Conservation (phyloP, 2,329 filamentous ascomycete species). For the Mycosphaerelloides madeirae region DNA sequence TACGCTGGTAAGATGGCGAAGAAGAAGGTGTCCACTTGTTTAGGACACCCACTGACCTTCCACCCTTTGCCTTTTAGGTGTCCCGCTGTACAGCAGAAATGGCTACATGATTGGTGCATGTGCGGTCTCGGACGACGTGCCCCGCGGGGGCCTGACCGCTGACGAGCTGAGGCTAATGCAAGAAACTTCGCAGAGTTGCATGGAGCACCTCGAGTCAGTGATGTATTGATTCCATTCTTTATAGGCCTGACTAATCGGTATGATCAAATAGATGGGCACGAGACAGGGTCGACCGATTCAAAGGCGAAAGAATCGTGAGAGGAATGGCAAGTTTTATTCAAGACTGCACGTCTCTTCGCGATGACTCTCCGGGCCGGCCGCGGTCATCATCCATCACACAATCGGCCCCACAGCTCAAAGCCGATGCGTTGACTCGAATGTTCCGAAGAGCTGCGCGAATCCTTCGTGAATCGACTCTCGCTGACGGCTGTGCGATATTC, state of each 20-base stretch:
- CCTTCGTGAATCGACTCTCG: conserved; percentile 27
- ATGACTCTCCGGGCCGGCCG: conserved; percentile 6
- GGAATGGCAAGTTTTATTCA: conserved; percentile 48
- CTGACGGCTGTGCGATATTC: conserved; percentile 28
- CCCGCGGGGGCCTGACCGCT: conserved; percentile 47
- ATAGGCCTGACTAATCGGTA: too few species aligned
- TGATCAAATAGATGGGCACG: conserved; percentile 38
- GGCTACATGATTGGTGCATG: conserved; percentile 58
- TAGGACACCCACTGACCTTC: too few species aligned
- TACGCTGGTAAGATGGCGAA: too few species aligned
- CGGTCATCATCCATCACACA: conserved; percentile 7
- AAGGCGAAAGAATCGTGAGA: conserved; percentile 51
- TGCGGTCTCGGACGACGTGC: conserved; percentile 54
- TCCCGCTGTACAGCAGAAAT: conserved; percentile 56
- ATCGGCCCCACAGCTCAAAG: conserved; percentile 2
- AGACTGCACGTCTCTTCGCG: conserved; percentile 9
- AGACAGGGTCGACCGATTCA: conserved; percentile 49
- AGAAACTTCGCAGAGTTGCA: conserved; percentile 53
- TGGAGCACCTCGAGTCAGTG: conserved; percentile 53
- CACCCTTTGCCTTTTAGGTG: too few species aligned
- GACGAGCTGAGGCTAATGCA: conserved; percentile 52
- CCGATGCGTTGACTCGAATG: conserved; percentile 19
- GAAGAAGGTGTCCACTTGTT: too few species aligned
- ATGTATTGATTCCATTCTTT: too few species aligned
- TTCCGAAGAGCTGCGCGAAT: conserved; percentile 25